These are phyloP conservation scores for Hortaea werneckii DNA, from an alignment of 2,329 filamentous ascomycete genomes.

Conservation along the genomic window DNA sequence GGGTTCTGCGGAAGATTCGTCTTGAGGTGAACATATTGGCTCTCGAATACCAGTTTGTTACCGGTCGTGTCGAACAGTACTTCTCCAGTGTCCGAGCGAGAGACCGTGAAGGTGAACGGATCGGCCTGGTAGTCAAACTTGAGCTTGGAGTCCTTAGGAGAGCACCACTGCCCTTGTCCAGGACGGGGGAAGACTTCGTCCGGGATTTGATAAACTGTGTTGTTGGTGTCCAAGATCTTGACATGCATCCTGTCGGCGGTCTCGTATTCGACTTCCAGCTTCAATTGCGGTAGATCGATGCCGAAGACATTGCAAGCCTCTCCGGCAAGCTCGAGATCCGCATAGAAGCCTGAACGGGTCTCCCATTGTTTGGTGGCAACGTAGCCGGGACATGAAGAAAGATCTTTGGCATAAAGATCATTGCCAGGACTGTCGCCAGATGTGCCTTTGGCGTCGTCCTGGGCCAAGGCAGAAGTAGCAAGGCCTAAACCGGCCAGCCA, in stretches of 20 bases:
- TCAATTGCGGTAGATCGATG: constrained; percentile 57
- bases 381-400: constrained; percentile 19
- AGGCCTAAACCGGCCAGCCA: not conserved
- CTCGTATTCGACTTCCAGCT: constrained; percentile 48
- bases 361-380: constrained; percentile 18
- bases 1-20: constrained; percentile 59
- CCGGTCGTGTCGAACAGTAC: constrained; percentile 61
- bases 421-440: not conserved
- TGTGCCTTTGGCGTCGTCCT: not conserved
- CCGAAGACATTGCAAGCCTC: constrained; percentile 50
- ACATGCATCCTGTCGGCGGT: constrained; percentile 55
- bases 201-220: constrained; percentile 64
- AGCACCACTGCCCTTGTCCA: constrained; percentile 20
- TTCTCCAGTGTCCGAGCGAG: constrained; percentile 46
- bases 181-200: constrained; percentile 57
- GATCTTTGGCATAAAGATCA: not conserved
- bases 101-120: constrained; percentile 57
- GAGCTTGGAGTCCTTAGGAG: constrained; percentile 34
- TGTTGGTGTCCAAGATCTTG: constrained; percentile 54
- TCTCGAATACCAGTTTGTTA: constrained; percentile 60
- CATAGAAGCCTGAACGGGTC: constrained; percentile 15
- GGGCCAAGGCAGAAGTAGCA: not conserved
- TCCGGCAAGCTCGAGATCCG: constrained; percentile 21
- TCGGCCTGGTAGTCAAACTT: constrained; percentile 43
- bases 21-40: constrained; percentile 63